Evolutionary conservation across 129 eudicot genomes (phyloP).

Genomic region (sunflower (Helianthus annuus)): DNA sequence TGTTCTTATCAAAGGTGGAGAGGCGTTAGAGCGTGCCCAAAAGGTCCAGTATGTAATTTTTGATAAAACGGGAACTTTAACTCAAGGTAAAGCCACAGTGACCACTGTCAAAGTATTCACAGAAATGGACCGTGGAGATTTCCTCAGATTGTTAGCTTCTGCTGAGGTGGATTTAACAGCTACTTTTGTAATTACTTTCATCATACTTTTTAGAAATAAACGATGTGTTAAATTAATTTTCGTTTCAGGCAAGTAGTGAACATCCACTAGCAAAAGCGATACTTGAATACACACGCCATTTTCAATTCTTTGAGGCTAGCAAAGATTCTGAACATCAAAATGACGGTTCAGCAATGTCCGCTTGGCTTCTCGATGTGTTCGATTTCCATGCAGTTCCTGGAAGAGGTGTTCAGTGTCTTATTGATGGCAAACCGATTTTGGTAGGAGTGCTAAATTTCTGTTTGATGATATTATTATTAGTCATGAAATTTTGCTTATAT

Average conservation of each 20-base stretch:
- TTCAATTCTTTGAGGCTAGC: slow-evolving; percentile 75
- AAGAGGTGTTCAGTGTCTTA: slow-evolving; percentile 78
- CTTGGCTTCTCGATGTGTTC: slow-evolving; percentile 81
- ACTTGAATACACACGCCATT: slow-evolving; percentile 86
- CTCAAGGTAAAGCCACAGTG: slow-evolving; percentile 97
- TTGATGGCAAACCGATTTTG: slow-evolving; percentile 60
- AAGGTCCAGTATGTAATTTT: slow-evolving; percentile 84
- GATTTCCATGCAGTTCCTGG: slow-evolving; percentile 89
- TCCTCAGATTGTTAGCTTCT: slow-evolving; percentile 89
- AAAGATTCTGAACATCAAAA: slow-evolving; percentile 40
- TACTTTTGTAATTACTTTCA: slow-evolving; percentile 3
- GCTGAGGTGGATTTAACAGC: slow-evolving; percentile 66
- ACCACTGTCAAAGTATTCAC: slow-evolving; percentile 73
- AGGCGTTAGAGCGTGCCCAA: slow-evolving; percentile 92
- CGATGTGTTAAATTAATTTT: neutral
- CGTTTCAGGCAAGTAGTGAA: slow-evolving; percentile 84
- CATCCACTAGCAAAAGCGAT: slow-evolving; percentile 96
- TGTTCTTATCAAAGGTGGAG: slow-evolving; percentile 98
- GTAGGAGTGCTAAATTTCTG: slow-evolving; percentile 35
- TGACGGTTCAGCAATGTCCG: slow-evolving; percentile 49
- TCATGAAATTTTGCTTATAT: slow-evolving; percentile 19
- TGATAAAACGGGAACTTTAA: slow-evolving; percentile 96
- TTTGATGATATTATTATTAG: neutral
- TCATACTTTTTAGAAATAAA: neutral
- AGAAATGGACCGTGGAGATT: slow-evolving; percentile 86